phyloP scores from a whole-genome alignment of 371 early-diverging fungal genomes.

The Zopfochytrium polystomum region DNA sequence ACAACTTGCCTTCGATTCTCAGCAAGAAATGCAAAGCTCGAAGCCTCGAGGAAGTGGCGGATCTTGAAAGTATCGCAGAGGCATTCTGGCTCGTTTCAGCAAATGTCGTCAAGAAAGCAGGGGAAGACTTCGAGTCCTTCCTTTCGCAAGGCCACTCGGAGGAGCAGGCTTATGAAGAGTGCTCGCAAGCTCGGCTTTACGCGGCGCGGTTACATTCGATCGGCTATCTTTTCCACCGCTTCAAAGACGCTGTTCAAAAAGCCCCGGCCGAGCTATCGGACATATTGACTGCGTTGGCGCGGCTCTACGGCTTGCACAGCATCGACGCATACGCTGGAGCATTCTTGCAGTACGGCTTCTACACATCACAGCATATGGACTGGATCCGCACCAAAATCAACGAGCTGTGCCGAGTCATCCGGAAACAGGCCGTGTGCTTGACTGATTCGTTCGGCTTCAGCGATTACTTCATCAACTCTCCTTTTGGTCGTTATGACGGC shows the following conservation, averaged over 20 bases:
- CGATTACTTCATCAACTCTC: slow-evolving; percentile 86
- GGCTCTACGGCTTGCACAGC: slow-evolving; percentile 78
- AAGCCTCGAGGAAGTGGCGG: slow-evolving; percentile 55
- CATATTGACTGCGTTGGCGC: slow-evolving; percentile 54
- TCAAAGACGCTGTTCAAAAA: slow-evolving; percentile 70
- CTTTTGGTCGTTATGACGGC: slow-evolving; percentile 84
- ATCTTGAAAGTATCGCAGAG: too few species aligned
- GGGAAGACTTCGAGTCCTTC: slow-evolving; percentile 68
- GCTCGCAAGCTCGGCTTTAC: slow-evolving; percentile 76
- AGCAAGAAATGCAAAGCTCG: slow-evolving; percentile 56
- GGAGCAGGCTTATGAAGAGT: slow-evolving; percentile 85
- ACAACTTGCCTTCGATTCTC: slow-evolving; percentile 54
- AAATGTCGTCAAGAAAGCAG: slow-evolving; percentile 77
- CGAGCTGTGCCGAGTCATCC: slow-evolving; percentile 65
- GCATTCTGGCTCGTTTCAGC: too few species aligned
- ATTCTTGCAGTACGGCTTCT: slow-evolving; percentile 83
- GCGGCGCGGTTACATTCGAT: slow-evolving; percentile 85
- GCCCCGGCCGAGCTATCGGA: slow-evolving; percentile 48
- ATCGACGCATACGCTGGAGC: slow-evolving; percentile 82
- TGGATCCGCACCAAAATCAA: slow-evolving; percentile 52
- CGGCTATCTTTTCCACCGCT: slow-evolving; percentile 82
- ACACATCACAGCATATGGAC: slow-evolving; percentile 64
- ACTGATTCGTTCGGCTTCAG: slow-evolving; percentile 84
- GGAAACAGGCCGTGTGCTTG: slow-evolving; percentile 79
- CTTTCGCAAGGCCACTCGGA: slow-evolving; percentile 63